These are phyloP conservation scores for Lactuca saligna DNA, from an alignment of 129 eudicot species.

Conservation along the genomic window DNA sequence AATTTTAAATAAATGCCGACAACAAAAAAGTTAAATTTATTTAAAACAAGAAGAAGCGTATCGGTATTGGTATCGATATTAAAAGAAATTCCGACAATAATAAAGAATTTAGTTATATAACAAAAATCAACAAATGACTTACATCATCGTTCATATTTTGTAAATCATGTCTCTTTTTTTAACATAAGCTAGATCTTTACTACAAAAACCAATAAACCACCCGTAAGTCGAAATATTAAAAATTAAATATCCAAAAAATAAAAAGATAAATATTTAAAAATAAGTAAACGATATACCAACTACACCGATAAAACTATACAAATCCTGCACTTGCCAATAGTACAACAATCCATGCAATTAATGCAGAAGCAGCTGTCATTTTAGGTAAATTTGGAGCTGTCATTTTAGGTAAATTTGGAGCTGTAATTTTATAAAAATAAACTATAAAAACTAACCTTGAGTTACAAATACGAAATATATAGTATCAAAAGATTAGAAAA, in stretches of 20 bases:
- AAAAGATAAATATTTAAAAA: too few species aligned
- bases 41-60: too few species aligned
- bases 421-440: slow-evolving; percentile 36
- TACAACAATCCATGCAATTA: slow-evolving; percentile 89
- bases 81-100: not conserved
- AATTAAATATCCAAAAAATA: too few species aligned
- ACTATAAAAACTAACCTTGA: slow-evolving; percentile 1
- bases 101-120: not conserved
- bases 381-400: slow-evolving; percentile 75
- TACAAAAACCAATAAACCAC: slow-evolving; percentile 53
- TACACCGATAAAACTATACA: slow-evolving; percentile 79
- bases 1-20: too few species aligned
- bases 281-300: slow-evolving; percentile 57
- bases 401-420: slow-evolving; percentile 54
- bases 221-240: too few species aligned
- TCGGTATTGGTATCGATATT: too few species aligned
- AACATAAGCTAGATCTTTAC: slow-evolving; percentile 96
- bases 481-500: slow-evolving; percentile 15
- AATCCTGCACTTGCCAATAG: slow-evolving; percentile 67
- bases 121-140: slow-evolving; percentile 32
- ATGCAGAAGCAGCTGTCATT: slow-evolving; percentile 69
- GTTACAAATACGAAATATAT: not conserved
- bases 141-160: slow-evolving; percentile 91
- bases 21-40: too few species aligned
- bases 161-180: slow-evolving; percentile 65